These are phyloP conservation scores for Pseudogymnoascus sp. DNA, from an alignment of 2,329 filamentous ascomycete species.

Conservation along the genomic window DNA sequence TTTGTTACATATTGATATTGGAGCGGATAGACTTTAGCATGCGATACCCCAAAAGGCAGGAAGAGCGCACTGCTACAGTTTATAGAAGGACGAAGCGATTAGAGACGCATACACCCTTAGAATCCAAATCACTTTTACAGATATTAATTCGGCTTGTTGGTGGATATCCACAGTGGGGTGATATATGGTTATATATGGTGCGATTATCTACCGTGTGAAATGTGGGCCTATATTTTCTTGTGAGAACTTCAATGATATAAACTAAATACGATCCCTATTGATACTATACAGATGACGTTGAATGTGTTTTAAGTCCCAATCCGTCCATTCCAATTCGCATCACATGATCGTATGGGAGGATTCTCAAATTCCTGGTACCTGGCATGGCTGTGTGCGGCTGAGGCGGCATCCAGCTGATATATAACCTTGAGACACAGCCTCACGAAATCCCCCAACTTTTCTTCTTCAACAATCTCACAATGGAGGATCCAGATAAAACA, in stretches of 20 bases:
- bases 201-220: not conserved
- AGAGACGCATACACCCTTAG: not conserved
- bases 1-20: conserved; percentile 5
- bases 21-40: conserved; percentile 5
- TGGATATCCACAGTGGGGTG: not conserved
- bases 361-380: not conserved
- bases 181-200: not conserved
- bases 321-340: not conserved
- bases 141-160: not conserved
- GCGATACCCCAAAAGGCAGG: conserved; percentile 2
- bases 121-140: not conserved
- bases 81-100: conserved; percentile 1
- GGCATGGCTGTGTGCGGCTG: not conserved
- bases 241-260: not conserved
- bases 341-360: not conserved
- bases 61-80: not conserved
- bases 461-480: not conserved
- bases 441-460: not conserved
- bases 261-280: not conserved
- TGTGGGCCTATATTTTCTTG: not conserved
- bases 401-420: not conserved
- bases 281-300: not conserved
- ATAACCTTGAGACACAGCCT: not conserved
- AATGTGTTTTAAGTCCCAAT: not conserved
- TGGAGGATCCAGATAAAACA: not conserved